Base-by-base conservation (phyloP, 2,329 filamentous ascomycete genomes). In the Fusarium sacchari region DNA sequence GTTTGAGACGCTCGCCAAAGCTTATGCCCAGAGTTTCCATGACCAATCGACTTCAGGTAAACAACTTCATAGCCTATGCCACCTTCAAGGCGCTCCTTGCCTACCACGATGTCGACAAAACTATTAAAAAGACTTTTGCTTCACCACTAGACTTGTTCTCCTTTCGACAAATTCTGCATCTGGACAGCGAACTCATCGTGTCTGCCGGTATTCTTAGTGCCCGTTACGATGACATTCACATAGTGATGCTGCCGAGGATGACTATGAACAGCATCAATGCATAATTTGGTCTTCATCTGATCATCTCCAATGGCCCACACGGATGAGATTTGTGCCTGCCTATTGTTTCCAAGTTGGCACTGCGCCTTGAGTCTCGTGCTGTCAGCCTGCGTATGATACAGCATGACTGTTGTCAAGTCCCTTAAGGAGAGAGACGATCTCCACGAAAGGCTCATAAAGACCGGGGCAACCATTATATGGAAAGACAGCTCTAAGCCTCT, bases 331-430 rank as follows among this genome's bases (percentile, higher is more conserved):
- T 20, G 26, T 4, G 44, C 22, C 26, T 47, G 3, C 22, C 20
- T 26, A 3, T 15, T 15, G 13, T 20, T 28, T 20, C 12, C 26
- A 7, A 3, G 3, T 28, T 46, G 18, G 13, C 26, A 11, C 18
- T 46, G 5, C 44, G 12, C 0, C 5, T 4, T 28, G 43, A 22
- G 20, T 8, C 5, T 30, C 22, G 2, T 9, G 6, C 20, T 11
- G 9, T 17, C 9, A 47, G 14, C 4, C 14, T 12, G 14, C 10
- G 9, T 12, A n/a, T 14, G 4, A n/a, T 30, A 17, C 4, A 30
- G 26, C 28, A n/a, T n/a, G n/a, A n/a, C n/a, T n/a, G n/a, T n/a
- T n/a, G n/a, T n/a, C n/a, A n/a, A n/a, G n/a, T n/a, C n/a, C n/a
- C n/a, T n/a, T n/a, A n/a, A n/a, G n/a, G n/a, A n/a, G n/a, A n/a